Percentiles rank a stretch among this genome's conserved stretches.
Conservation (phyloP, 805 yeast genomes). For the Cyberlindnera subsufficiens region DNA sequence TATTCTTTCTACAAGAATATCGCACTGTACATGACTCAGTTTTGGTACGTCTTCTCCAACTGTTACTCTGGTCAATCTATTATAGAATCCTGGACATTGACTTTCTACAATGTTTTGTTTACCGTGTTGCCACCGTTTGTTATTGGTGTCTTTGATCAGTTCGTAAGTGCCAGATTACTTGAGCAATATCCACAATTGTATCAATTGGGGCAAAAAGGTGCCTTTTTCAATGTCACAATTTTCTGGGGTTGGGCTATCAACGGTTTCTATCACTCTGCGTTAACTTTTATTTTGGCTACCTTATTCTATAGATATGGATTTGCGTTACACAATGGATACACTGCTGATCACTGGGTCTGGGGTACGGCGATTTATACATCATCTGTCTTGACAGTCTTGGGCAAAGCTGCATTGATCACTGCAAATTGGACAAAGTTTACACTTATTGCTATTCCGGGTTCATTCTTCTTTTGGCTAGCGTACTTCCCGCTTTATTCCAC, state of each 20-base stretch:
- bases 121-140: slow-evolving; percentile 96
- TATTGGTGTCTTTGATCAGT: slow-evolving; percentile 94
- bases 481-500: slow-evolving; percentile 84
- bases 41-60: slow-evolving; percentile 93
- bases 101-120: slow-evolving; percentile 90
- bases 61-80: slow-evolving; percentile 94
- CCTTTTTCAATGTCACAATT: slow-evolving; percentile 82
- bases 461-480: slow-evolving; percentile 74
- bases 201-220: slow-evolving; percentile 82
- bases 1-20: slow-evolving; percentile 95
- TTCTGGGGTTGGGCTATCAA: slow-evolving; percentile 98
- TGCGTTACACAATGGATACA: slow-evolving; percentile 57
- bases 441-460: slow-evolving; percentile 89
- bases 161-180: slow-evolving; percentile 81
- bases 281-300: slow-evolving; percentile 69
- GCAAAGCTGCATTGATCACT: slow-evolving; percentile 90
- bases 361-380: slow-evolving; percentile 88
- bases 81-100: slow-evolving; percentile 96
- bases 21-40: slow-evolving; percentile 94
- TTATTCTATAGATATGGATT: slow-evolving; percentile 66
- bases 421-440: slow-evolving; percentile 96
- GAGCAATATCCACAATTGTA: slow-evolving; percentile 92
- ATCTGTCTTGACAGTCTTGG: slow-evolving; percentile 82
- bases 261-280: slow-evolving; percentile 90
- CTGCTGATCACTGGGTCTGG: slow-evolving; percentile 91